A percentile compares a stretch with the other conserved stretches of the same genome.
Evolutionary conservation across 352 stramenopile genomes (phyloP).

Genomic region (Pythium biforme): DNA sequence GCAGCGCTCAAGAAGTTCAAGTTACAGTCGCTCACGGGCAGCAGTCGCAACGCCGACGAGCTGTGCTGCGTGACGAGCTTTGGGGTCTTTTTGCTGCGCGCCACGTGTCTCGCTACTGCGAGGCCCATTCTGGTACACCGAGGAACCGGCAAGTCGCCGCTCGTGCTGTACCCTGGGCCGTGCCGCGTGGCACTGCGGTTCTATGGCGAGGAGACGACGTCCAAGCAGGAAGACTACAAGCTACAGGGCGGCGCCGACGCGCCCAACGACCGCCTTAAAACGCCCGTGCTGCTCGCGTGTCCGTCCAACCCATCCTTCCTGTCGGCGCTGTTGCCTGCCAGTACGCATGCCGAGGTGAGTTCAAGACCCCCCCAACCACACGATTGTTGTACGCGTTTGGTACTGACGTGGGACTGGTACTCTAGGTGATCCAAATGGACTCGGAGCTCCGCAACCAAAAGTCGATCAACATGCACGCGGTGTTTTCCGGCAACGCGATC

Average conservation of each 20-base stretch:
- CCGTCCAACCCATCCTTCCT: conserved; percentile 39
- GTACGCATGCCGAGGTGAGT: conserved; percentile 55
- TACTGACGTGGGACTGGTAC: no score
- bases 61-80: conserved; percentile 62
- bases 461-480: conserved; percentile 49
- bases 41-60: conserved; percentile 30
- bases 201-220: conserved; percentile 48
- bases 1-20: conserved; percentile 54
- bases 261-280: conserved; percentile 40
- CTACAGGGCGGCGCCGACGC: conserved; percentile 45
- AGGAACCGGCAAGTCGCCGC: conserved; percentile 37
- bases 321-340: conserved; percentile 45
- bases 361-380: no score
- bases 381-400: no score
- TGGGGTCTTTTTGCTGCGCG: conserved; percentile 44
- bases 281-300: conserved; percentile 34
- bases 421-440: conserved; percentile 65
- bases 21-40: conserved; percentile 41
- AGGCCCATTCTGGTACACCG: conserved; percentile 39
- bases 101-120: conserved; percentile 35
- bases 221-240: conserved; percentile 56
- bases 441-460: conserved; percentile 68
- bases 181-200: conserved; percentile 41
- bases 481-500: conserved; percentile 62
- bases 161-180: conserved; percentile 46